A percentile compares a stretch with the other conserved stretches of the same genome.
Conservation (phyloP, 2,329 filamentous ascomycete genomes). For the Graphilbum fragrans region DNA sequence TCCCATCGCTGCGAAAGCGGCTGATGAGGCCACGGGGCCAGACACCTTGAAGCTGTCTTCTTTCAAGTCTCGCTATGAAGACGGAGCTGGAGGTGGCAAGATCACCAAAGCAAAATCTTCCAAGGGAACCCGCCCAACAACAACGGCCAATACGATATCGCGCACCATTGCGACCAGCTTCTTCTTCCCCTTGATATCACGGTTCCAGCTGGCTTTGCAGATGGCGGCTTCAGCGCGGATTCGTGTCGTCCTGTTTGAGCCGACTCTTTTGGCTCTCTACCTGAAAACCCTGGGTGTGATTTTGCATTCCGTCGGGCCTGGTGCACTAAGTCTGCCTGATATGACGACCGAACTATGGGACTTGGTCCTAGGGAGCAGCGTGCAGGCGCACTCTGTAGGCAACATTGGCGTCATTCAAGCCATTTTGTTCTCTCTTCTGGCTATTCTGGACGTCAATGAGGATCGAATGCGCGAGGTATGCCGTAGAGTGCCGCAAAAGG, state of each 20-base stretch:
- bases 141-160: slow-evolving; percentile 67
- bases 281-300: slow-evolving; percentile 78
- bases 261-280: slow-evolving; percentile 65
- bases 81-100: slow-evolving; percentile 18
- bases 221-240: slow-evolving; percentile 24
- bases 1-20: slow-evolving; percentile 70
- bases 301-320: slow-evolving; percentile 71
- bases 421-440: slow-evolving; percentile 66
- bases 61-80: slow-evolving; percentile 65
- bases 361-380: slow-evolving; percentile 51
- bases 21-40: slow-evolving; percentile 68
- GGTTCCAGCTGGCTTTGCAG: slow-evolving; percentile 56
- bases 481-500: slow-evolving; percentile 58
- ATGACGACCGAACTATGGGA: slow-evolving; percentile 79
- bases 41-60: slow-evolving; percentile 79
- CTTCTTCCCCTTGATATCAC: slow-evolving; percentile 76
- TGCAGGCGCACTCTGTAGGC: slow-evolving; percentile 47
- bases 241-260: slow-evolving; percentile 55
- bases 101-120: slow-evolving; percentile 6
- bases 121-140: slow-evolving; percentile 16
- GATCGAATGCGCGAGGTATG: slow-evolving; percentile 61
- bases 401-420: slow-evolving; percentile 56
- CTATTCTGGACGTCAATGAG: slow-evolving; percentile 70
- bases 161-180: slow-evolving; percentile 63
- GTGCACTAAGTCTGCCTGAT: slow-evolving; percentile 61